Evolutionary conservation across 2,329 filamentous ascomycete genomes (phyloP), one percentile per base, ranked within the genome.

Genomic region (Colletotrichum truncatum): DNA sequence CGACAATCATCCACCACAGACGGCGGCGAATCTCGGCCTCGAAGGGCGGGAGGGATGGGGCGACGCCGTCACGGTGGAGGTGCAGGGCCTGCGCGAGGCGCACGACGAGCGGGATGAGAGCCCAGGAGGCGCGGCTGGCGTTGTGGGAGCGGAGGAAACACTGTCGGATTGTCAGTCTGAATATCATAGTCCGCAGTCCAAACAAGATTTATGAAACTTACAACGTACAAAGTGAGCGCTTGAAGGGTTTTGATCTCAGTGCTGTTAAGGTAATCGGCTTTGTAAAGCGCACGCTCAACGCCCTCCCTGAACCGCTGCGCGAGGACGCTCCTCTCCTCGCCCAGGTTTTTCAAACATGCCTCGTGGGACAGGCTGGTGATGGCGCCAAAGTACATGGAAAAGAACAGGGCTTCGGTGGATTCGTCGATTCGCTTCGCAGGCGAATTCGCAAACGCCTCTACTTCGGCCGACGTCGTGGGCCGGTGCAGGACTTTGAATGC

Each of bases 1-100:
- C 81, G 28, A 88, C 73, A n/a, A 91, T 82, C 68, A 89, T 86
- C 77, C 86, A 87, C 84, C 88, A 91, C 0, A 90, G 72, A 3
- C 89, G 81, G 8, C 88, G 82, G 18, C 88, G 82, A 76, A 89
- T 83, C 73, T 90, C 85, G 3, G 82, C 81, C 61, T 89, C 83
- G 67, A 86, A 90, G 0, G 84, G 81, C 0, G 76, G 69, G 45
- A 78, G 75, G 1, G 72, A 69, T 6, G 72, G 71, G 5, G 75
- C 75, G 36, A 75, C 73, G 4, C 78, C 77, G 66, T 85, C 82
- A 5, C 77, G 78, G 56, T 84, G 80, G 4, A 85, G 72, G 34
- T 74, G 73, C 16, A 79, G 71, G 1, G 76, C 79, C 45, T 84
- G 82, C 0, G 77, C 80, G 4, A 84, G 77, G 6, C 83, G 80